Base-by-base conservation (phyloP, 371 early-diverging fungal species). In the Rhizopus delemar region DNA sequence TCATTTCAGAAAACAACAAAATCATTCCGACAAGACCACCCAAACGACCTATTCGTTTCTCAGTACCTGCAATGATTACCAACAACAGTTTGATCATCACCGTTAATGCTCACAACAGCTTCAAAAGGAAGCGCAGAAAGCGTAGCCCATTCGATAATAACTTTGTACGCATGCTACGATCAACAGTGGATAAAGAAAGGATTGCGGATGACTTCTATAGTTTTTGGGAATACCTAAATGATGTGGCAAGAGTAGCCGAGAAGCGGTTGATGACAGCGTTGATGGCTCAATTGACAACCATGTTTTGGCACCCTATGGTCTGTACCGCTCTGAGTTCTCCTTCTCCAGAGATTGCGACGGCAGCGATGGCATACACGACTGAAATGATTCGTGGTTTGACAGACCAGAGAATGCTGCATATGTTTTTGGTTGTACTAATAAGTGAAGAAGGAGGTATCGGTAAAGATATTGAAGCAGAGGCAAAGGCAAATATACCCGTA, bases 401-500 rank as follows among this genome's bases (percentile, higher is more conserved):
- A 8, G 80, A 80, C 51, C 80, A 80, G 50, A 65, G 68, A 12
- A 51, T 80, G n/a, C 53, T 80, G 8, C 75, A 80, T 46, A 74
- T 75, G 0, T 80, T 80, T 35, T 48, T 80, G 16, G 75, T 77
- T 0, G 74, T 80, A 0, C 41, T 80, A 22, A 62, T 77, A 5
- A 75, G 80, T 45, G 77, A 80, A 66, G 77, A 75, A 51, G 75
- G 80, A 35, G 80, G 80, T 8, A 65, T 80, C 7, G 80, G 80
- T 6, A 77, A 75, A 58, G 80, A 80, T 51, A 56, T 80, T 41
- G 75, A 80, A 33, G 74, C 80, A 4, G 80, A 80, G 56, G 43
- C 63, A 8, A 71, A 69, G 6, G 59, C 59, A 22, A 29, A 61
- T 13, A 56, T 56, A 51, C 60, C 65, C 8, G 63, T 61, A 8